Conservation (phyloP, 2,329 filamentous ascomycete genomes). For the Blastomyces percursus region DNA sequence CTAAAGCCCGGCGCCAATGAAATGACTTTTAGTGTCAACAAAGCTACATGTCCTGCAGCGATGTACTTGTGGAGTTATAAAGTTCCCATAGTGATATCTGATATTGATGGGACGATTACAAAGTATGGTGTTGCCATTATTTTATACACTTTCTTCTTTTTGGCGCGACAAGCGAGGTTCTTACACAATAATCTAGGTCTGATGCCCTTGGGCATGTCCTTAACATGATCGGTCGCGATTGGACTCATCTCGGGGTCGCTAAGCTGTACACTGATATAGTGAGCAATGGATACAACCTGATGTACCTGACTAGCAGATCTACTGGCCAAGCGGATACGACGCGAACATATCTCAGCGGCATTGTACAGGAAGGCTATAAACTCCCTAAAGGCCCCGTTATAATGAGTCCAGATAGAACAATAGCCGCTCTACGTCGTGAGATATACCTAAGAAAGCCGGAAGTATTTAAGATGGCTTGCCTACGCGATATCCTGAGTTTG, state of each 20-base stretch:
- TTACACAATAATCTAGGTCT: conserved; percentile 38
- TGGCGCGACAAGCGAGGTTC: not conserved
- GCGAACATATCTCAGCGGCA: conserved; percentile 76
- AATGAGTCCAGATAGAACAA: conserved; percentile 85
- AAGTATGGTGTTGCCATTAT: conserved; percentile 42
- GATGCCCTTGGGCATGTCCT: conserved; percentile 88
- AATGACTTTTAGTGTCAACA: conserved; percentile 94
- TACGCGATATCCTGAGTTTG: conserved; percentile 83
- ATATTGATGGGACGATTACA: conserved; percentile 97
- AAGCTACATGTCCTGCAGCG: conserved; percentile 78
- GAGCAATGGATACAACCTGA: conserved; percentile 94
- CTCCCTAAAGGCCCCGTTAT: conserved; percentile 88
- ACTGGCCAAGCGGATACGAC: conserved; percentile 91
- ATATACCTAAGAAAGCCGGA: conserved; percentile 93
- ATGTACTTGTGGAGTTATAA: conserved; percentile 94
- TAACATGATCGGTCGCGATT: conserved; percentile 94
- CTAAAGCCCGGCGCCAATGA: conserved; percentile 78
- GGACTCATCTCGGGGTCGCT: conserved; percentile 93
- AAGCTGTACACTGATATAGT: conserved; percentile 95
- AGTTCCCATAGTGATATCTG: conserved; percentile 89
- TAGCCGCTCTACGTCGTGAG: conserved; percentile 82
- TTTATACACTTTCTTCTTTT: not conserved
- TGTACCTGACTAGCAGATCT: conserved; percentile 90
- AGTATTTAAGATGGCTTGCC: conserved; percentile 98
- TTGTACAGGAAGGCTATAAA: conserved; percentile 75